These are phyloP conservation scores for Trichaptum fuscoviolaceum DNA, from an alignment of 768 basidiomycete genomes.

Conservation along the genomic window DNA sequence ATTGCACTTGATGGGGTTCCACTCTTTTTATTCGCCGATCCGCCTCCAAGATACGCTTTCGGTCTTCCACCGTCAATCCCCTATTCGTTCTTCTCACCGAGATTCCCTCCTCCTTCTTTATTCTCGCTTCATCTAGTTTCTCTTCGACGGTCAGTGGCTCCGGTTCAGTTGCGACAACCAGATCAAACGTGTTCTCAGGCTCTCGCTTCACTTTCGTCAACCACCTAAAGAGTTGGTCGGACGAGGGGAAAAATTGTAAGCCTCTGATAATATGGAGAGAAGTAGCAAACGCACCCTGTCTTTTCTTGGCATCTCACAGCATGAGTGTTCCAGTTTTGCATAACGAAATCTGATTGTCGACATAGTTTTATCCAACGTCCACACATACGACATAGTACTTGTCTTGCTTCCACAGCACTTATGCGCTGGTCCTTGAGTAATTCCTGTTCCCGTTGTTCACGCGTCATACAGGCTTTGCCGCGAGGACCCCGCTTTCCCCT, in stretches of 20 bases:
- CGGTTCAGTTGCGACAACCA: not conserved
- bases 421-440: not conserved
- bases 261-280: not conserved
- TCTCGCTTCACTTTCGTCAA: slow-evolving; percentile 2
- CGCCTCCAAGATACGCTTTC: not conserved
- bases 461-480: not conserved
- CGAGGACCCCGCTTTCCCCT: not conserved
- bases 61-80: not conserved
- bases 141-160: not conserved
- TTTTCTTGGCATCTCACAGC: slow-evolving; percentile 2
- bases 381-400: slow-evolving; percentile 57
- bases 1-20: not conserved
- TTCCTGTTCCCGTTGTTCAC: slow-evolving; percentile 47
- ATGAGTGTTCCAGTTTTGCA: slow-evolving; percentile 44
- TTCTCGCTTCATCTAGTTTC: not conserved
- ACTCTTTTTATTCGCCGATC: not conserved
- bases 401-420: slow-evolving; percentile 39
- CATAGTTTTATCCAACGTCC: slow-evolving; percentile 56
- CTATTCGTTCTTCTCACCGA: not conserved
- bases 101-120: not conserved
- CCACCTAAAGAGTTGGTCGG: not conserved
- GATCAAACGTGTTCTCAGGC: not conserved
- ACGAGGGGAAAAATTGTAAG: not conserved
- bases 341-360: slow-evolving; percentile 34
- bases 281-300: not conserved